Conservation (phyloP, 192 early-diverging fungal genomes). For the Mortierella alpina region DNA sequence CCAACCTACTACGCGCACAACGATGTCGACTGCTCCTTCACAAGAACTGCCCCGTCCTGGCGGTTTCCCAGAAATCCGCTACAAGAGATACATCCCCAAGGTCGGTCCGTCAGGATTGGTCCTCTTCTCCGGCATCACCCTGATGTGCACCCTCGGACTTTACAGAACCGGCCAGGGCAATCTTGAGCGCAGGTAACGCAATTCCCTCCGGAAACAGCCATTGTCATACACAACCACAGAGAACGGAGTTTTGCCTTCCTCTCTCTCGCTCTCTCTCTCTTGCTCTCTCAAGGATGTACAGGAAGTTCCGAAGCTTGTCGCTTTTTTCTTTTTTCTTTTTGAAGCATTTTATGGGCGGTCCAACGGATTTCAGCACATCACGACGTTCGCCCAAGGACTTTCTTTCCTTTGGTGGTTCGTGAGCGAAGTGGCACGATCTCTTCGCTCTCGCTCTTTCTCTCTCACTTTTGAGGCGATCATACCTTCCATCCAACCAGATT, state of each 20-base stretch:
- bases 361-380: too few species aligned
- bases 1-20: not conserved
- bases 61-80: constrained; percentile 89
- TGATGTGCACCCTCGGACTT: constrained; percentile 86
- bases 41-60: constrained; percentile 83
- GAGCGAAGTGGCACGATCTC: too few species aligned
- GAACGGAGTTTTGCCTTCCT: not conserved
- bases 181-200: constrained; percentile 74
- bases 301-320: too few species aligned
- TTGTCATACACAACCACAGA: not conserved
- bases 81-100: constrained; percentile 89
- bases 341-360: too few species aligned
- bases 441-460: too few species aligned
- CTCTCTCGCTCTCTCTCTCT: not conserved
- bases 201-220: not conserved
- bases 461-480: too few species aligned
- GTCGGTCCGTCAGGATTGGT: constrained; percentile 91
- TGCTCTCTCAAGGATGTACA: not conserved
- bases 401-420: too few species aligned
- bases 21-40: constrained; percentile 37
- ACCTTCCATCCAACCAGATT: too few species aligned
- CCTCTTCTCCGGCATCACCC: constrained; percentile 79
- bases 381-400: too few species aligned
- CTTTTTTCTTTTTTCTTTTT: too few species aligned
- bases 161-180: constrained; percentile 75